Conservation (phyloP, 2,329 filamentous ascomycete species). For the Calcarisporium arbuscula region DNA sequence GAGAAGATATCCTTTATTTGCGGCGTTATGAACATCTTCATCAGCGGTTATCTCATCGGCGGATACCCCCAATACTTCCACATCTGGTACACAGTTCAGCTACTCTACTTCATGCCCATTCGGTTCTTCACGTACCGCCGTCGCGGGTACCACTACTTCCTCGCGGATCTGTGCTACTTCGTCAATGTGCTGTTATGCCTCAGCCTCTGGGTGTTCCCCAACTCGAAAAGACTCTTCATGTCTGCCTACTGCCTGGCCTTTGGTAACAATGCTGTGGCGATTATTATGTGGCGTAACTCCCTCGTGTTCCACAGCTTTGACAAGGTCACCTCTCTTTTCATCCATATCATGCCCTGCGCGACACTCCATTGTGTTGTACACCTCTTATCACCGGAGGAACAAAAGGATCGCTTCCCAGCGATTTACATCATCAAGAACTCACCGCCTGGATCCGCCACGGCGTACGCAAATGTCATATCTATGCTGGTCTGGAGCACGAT, state of each 20-base stretch:
- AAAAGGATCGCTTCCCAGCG: slow-evolving; percentile 71
- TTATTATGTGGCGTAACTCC: slow-evolving; percentile 98
- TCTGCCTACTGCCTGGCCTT: slow-evolving; percentile 87
- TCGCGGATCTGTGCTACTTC: slow-evolving; percentile 97
- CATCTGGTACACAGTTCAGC: slow-evolving; percentile 82
- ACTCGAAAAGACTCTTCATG: slow-evolving; percentile 86
- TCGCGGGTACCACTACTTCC: slow-evolving; percentile 92
- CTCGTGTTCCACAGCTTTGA: slow-evolving; percentile 98
- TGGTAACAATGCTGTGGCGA: slow-evolving; percentile 95
- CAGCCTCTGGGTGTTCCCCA: slow-evolving; percentile 84
- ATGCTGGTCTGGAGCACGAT: slow-evolving; percentile 96
- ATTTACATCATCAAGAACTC: slow-evolving; percentile 73
- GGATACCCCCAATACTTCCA: slow-evolving; percentile 82
- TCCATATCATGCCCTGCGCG: slow-evolving; percentile 97
- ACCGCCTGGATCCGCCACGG: slow-evolving; percentile 63
- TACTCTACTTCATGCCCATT: slow-evolving; percentile 95
- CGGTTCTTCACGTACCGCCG: slow-evolving; percentile 86
- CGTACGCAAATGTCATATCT: slow-evolving; percentile 68
- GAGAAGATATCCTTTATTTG: slow-evolving; percentile 97
- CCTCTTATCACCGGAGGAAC: slow-evolving; percentile 59
- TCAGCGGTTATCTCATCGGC: slow-evolving; percentile 90
- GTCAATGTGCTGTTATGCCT: slow-evolving; percentile 82
- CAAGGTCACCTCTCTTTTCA: slow-evolving; percentile 97
- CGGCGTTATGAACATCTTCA: slow-evolving; percentile 94
- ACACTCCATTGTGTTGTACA: slow-evolving; percentile 91